These are phyloP conservation scores for Apiotrichum gracile DNA, from an alignment of 1,284 basidiomycete genomes.

Conservation along the genomic window DNA sequence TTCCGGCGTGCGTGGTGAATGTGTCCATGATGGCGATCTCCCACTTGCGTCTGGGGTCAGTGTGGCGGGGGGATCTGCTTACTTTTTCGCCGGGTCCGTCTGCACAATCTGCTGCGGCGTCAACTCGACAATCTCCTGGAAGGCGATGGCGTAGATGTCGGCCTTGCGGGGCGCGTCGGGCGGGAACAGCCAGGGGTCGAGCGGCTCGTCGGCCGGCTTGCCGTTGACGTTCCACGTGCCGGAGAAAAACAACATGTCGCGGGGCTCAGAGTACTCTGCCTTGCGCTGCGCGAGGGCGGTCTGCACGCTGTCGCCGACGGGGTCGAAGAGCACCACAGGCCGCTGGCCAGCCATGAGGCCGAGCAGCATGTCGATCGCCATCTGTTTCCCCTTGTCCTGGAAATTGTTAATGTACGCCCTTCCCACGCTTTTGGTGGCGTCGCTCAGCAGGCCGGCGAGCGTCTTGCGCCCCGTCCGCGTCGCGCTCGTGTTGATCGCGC, in stretches of 20 bases:
- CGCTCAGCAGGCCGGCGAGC: constrained; percentile 81
- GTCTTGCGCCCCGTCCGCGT: constrained; percentile 92
- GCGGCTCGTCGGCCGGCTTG: constrained; percentile 69
- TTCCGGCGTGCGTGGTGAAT: constrained; percentile 59
- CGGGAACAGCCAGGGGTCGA: constrained; percentile 88
- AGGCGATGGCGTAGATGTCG: constrained; percentile 84
- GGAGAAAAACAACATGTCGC: constrained; percentile 66
- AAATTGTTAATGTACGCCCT: constrained; percentile 98
- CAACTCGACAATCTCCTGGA: constrained; percentile 96
- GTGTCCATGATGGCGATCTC: constrained; percentile 75
- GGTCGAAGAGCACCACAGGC: constrained; percentile 88
- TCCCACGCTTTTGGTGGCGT: constrained; percentile 89
- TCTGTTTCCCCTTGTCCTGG: constrained; percentile 90
- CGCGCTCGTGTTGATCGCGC: constrained; percentile 90
- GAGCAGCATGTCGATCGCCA: constrained; percentile 90
- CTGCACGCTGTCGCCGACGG: constrained; percentile 81
- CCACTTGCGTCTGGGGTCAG: constrained; percentile 65
- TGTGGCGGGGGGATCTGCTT: constrained; percentile 7
- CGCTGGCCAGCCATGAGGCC: constrained; percentile 84
- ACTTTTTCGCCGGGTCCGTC: constrained; percentile 92
- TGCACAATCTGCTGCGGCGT: constrained; percentile 95
- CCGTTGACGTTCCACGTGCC: constrained; percentile 98
- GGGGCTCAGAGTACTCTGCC: constrained; percentile 75
- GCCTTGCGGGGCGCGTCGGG: constrained; percentile 47
- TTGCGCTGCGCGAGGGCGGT: constrained; percentile 62